Evolutionary conservation across 2,329 filamentous ascomycete genomes (phyloP), one percentile per base, ranked within the genome.

Genomic region (Fulvia fulva): DNA sequence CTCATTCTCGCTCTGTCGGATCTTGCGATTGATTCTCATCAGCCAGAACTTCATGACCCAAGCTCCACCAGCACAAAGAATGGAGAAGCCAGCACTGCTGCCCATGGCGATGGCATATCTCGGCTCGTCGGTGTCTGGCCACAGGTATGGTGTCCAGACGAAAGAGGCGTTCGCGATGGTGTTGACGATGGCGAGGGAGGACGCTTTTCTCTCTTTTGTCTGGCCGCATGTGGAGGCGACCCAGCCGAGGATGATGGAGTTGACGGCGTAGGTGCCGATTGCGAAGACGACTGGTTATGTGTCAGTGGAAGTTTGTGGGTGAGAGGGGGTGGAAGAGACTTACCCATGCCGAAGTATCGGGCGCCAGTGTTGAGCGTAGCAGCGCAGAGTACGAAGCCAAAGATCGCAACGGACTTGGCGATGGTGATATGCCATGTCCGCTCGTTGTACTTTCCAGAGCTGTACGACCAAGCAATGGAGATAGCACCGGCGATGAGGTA

Each of bases 131-230:
- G 61, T 74, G 21, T 75, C 74, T 3, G 77, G 78, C 77, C 78
- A 81, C 3, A 81, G 69, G 60, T 81, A 81, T 34, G 78, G 77
- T n/a, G 78, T 78, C 64, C 79, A 81, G 46, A 81, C 77, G 63
- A 79, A 80, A 2, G 75, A 76, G 14, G 77, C 76, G 63, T 78
- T 78, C 23, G 76, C 77, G 25, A 77, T 74, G 1, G 78, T 78
- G 25, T 79, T 81, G 7, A 79, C 80, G 68, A 81, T 79, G 14
- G 77, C 77, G 9, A 81, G 66, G 0, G 78, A 75, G 16, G 74
- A 75, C 0, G 78, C 78, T 65, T 79, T 80, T 70, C 80, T 80
- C 63, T 81, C 78, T 53, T 77, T 77, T 0, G 77, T 80, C 58
- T 81, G 79, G 0, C 75, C 76, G 3, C 78, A 72, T 0, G 76